phyloP scores from a whole-genome alignment of 2,329 filamentous ascomycete genomes.

The Metarhizium brunneum region DNA sequence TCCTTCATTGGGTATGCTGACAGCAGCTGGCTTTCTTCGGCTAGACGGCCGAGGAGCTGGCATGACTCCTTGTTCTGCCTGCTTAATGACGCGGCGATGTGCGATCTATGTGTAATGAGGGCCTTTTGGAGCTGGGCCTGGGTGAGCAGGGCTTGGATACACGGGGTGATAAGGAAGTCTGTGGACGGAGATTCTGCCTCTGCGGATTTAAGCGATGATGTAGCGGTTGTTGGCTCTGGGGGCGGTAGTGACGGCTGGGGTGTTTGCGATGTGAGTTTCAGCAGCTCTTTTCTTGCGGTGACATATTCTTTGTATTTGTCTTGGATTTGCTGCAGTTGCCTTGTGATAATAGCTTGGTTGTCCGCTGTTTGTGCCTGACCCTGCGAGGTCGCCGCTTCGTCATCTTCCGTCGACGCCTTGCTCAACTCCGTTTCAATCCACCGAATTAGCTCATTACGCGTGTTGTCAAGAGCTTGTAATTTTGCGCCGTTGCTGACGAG shows the following conservation, averaged over 20 bases:
- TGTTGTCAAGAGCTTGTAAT: slow-evolving; percentile 43
- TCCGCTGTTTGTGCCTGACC: slow-evolving; percentile 11
- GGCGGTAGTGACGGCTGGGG: slow-evolving; percentile 16
- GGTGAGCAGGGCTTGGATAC: slow-evolving; percentile 42
- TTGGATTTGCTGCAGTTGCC: slow-evolving; percentile 37
- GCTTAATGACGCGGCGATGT: slow-evolving; percentile 40
- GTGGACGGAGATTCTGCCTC: slow-evolving; percentile 13
- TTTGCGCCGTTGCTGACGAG: slow-evolving; percentile 30
- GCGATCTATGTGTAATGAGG: slow-evolving; percentile 47
- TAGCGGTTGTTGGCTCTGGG: not conserved
- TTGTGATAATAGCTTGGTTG: slow-evolving; percentile 22
- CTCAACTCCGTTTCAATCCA: slow-evolving; percentile 57
- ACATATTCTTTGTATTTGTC: slow-evolving; percentile 46
- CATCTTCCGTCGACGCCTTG: slow-evolving; percentile 34
- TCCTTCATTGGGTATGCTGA: slow-evolving; percentile 37
- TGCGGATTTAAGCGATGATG: slow-evolving; percentile 1
- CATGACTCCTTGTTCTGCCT: slow-evolving; percentile 42
- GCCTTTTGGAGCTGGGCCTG: slow-evolving; percentile 48
- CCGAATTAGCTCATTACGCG: slow-evolving; percentile 50
- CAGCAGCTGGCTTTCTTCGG: slow-evolving; percentile 54
- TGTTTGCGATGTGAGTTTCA: slow-evolving; percentile 28
- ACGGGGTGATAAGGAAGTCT: slow-evolving; percentile 43
- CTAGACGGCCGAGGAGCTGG: slow-evolving; percentile 42
- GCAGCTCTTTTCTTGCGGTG: slow-evolving; percentile 36
- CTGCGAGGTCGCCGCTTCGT: slow-evolving; percentile 17